Conservation (phyloP, 2,329 filamentous ascomycete species). For the Lecanicillium sp. region DNA sequence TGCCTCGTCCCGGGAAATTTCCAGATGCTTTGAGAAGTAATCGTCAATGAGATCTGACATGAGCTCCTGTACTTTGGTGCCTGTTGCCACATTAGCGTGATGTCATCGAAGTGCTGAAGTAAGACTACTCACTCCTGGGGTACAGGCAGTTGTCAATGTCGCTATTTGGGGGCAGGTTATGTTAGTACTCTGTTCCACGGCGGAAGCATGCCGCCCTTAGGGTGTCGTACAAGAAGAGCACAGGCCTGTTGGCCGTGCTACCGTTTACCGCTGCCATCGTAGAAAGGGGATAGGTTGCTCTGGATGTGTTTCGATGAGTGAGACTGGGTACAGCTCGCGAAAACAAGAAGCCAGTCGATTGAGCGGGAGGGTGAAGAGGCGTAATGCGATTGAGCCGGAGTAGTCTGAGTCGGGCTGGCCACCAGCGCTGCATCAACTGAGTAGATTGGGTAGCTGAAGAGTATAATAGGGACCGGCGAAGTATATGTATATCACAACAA, state of each 20-base stretch:
- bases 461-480: too few relatives aligned
- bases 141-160: constrained; percentile 99
- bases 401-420: too few relatives aligned
- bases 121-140: constrained; percentile 58
- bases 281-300: background rate
- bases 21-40: constrained; percentile 61
- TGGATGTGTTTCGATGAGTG: constrained; percentile 7
- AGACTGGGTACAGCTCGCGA: too few relatives aligned
- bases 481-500: too few relatives aligned
- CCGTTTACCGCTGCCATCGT: constrained; percentile 27
- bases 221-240: constrained; percentile 34
- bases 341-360: too few relatives aligned
- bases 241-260: constrained; percentile 25
- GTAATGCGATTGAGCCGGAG: too few relatives aligned
- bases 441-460: too few relatives aligned
- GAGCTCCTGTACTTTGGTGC: constrained; percentile 73
- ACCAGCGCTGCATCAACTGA: too few relatives aligned
- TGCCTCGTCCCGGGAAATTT: constrained; percentile 70
- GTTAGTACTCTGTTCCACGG: background rate
- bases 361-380: too few relatives aligned
- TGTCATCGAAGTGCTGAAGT: background rate
- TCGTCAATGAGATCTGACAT: constrained; percentile 77
- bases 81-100: constrained; percentile 28
- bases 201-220: background rate
- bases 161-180: constrained; percentile 40